phyloP scores from a whole-genome alignment of 2,329 filamentous ascomycete species.

The Cladophialophora immunda region DNA sequence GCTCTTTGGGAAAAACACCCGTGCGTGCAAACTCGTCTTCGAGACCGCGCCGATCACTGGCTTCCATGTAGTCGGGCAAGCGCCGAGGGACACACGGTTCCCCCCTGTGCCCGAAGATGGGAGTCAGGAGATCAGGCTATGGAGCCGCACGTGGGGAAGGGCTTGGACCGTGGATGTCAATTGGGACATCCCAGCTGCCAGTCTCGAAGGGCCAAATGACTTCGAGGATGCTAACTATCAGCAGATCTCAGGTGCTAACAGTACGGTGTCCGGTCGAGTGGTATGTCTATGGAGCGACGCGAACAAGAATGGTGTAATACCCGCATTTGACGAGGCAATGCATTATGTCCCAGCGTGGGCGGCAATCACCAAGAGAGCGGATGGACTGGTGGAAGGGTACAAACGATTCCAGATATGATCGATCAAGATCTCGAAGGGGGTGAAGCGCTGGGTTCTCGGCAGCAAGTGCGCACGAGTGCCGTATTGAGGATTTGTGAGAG shows the following conservation, averaged over 20 bases:
- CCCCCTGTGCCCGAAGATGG: conserved; percentile 70
- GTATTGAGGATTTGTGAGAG: neutral
- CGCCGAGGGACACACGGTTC: conserved; percentile 70
- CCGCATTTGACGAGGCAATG: conserved; percentile 81
- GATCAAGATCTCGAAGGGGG: neutral
- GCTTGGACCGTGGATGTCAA: conserved; percentile 79
- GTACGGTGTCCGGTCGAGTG: conserved; percentile 68
- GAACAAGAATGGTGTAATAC: conserved; percentile 75
- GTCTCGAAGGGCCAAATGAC: neutral
- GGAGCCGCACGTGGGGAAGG: conserved; percentile 80
- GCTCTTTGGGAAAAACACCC: conserved; percentile 77
- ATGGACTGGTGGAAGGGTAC: conserved; percentile 83
- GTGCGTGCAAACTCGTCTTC: conserved; percentile 78
- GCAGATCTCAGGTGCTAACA: conserved; percentile 45
- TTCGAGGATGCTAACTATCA: conserved; percentile 25
- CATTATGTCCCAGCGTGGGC: conserved; percentile 83
- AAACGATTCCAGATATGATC: conserved; percentile 70
- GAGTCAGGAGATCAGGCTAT: conserved; percentile 75
- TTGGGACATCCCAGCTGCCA: conserved; percentile 58
- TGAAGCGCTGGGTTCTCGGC: neutral
- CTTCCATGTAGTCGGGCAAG: conserved; percentile 70
- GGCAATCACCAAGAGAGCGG: conserved; percentile 75
- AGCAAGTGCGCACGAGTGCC: neutral
- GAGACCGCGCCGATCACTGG: conserved; percentile 68
- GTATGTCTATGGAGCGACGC: conserved; percentile 89